phyloP scores from a whole-genome alignment of 352 stramenopile genomes.

The Globisporangium echinulatum region DNA sequence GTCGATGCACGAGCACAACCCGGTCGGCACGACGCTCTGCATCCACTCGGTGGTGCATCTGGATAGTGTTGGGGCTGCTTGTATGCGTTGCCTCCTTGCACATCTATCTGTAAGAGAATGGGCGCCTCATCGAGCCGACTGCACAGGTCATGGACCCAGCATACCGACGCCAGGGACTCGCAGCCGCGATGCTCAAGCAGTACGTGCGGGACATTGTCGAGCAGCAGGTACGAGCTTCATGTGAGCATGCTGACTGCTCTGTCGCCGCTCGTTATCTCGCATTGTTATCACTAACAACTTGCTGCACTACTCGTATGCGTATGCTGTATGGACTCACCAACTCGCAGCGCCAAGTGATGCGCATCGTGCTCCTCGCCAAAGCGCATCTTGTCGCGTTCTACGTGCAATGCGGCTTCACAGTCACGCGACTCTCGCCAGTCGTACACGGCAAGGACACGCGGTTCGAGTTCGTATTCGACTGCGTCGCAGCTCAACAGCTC shows the following conservation, averaged over 20 bases:
- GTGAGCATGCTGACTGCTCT: neutral
- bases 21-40: slow-evolving; percentile 63
- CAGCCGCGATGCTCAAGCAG: slow-evolving; percentile 68
- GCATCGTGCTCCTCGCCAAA: slow-evolving; percentile 82
- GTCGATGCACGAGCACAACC: slow-evolving; percentile 74
- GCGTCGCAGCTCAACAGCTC: slow-evolving; percentile 20
- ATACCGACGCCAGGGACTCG: slow-evolving; percentile 68
- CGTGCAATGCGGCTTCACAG: slow-evolving; percentile 69
- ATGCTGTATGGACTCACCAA: neutral
- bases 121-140: too few relatives aligned
- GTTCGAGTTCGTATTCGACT: slow-evolving; percentile 75
- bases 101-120: too few relatives aligned
- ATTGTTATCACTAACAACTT: slow-evolving; percentile 4
- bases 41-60: slow-evolving; percentile 81
- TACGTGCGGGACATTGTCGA: slow-evolving; percentile 59
- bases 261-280: neutral
- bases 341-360: slow-evolving; percentile 30
- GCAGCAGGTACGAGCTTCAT: slow-evolving; percentile 14
- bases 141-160: slow-evolving; percentile 28
- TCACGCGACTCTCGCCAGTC: slow-evolving; percentile 57
- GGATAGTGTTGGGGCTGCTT: neutral
- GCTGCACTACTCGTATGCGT: slow-evolving; percentile 8
- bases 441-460: slow-evolving; percentile 79
- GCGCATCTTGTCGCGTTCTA: slow-evolving; percentile 83
- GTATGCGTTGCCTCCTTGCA: too few relatives aligned